Base-by-base conservation (phyloP, 1,284 basidiomycete genomes). In the Cryptococcus wingfieldii region DNA sequence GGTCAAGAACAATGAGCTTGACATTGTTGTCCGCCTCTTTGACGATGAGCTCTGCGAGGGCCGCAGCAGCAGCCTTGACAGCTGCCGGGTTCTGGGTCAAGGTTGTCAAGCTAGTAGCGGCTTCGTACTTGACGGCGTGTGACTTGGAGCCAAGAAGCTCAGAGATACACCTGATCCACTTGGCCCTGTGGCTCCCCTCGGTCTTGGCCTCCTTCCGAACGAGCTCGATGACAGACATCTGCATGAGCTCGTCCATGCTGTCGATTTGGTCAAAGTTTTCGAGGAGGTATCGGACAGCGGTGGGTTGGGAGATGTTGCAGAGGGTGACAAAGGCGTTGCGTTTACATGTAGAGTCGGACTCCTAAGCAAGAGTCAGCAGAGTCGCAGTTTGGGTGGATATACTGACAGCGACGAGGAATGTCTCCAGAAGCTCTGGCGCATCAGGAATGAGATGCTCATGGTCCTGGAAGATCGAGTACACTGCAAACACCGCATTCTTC, bases 21-120 rank as follows among this genome's bases (percentile, higher is more conserved):
- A 98, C 95, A 68, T 98, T 99, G 80, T 98, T 99, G 80, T 98
- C 95, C 2, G 92, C 92, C 78, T 97, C 94, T 79, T 94, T 95
- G 72, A 89, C 83, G 56, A 94, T 86, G 54, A 98, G 85, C 67
- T 86, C 90, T 68, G 97, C 90, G 64, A 97, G 86, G 56, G 86
- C 89, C 12, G 86, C 84, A 0, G 92, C 94, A 47, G 95, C 88
- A 60, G 96, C 94, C 82, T 98, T 98, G 64, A 98, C 85, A 19
- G 96, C 95, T 19, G 91, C 90, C 4, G 94, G 88, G 74, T 96
- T 97, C 77, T 96, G 91, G 0, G 95, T 98, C 47, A 99, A 82
- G 2, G 89, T 88, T 0, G 95, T 98, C 49, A 99, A 83, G 3
- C 91, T 97, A 7, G 89, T 93, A 1, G 96, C 95, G 9, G 96